Evolutionary conservation across 768 basidiomycete species (phyloP), one percentile per base, ranked within the genome.

Genomic region (Tulasnella sp.): DNA sequence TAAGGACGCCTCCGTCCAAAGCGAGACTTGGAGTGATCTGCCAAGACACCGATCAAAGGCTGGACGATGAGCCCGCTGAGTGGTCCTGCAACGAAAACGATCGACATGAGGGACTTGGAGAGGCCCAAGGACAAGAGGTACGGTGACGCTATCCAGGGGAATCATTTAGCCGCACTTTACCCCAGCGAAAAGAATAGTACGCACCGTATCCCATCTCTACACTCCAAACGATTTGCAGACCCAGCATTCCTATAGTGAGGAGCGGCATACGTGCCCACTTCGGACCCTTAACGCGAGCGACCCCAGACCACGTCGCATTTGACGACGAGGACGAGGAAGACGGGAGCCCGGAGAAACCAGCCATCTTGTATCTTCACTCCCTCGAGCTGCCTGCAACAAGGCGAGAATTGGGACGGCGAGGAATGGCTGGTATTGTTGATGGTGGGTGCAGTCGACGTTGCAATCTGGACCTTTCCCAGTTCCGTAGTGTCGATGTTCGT

Each of bases 71-170:
- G 85, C 1, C 95, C 95, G 0, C 91, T 93, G 7, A 95, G 81
- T 1, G 94, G 95, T 0, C 95, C 95, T 1, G 95, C 95, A 62
- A 96, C 84, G 78, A 98, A 95, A 12, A 97, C 95, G 26, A 93
- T 83, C 0, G 94, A 90, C 88, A 97, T 93, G 74, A 85, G 83
- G 2, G 91, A 89, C 80, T 94, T 96, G 1, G 90, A 87, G 14
- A 97, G 82, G 16, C 95, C 95, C 0, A 97, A 87, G 0, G 93
- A 92, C 69, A 95, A 83, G 1, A 98, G 85, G 80, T 96, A 98
- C 0, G 95, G 95, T 0, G 94, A 82, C n/a, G 83, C 83, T 82
- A 32, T 59, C 8, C 40, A 59, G 52, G 11, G 88, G 0, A 66
- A 37, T n/a, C 29, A 6, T 8, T 64, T 69, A 42, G n/a, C 16